Conservation (phyloP, 2,329 filamentous ascomycete genomes). For the Microdochium paspali region DNA sequence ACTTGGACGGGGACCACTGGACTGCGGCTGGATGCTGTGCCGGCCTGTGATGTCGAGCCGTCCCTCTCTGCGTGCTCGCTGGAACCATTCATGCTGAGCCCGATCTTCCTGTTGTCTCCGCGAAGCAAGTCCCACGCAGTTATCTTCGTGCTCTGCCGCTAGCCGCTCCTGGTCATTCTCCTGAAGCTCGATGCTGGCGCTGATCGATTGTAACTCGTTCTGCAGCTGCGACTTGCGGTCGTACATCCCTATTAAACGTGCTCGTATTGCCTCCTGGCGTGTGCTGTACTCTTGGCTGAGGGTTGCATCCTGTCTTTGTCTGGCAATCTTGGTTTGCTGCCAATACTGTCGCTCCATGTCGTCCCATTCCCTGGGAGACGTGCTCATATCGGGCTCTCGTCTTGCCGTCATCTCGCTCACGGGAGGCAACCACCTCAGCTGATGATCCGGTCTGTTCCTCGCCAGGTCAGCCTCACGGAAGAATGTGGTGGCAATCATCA, state of each 20-base stretch:
- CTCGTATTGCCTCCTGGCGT: conserved; percentile 11
- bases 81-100: conserved; percentile 10
- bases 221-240: conserved; percentile 12
- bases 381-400: background rate
- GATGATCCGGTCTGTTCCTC: background rate
- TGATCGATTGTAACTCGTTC: conserved; percentile 10
- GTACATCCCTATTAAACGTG: conserved; percentile 11
- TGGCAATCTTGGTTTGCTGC: conserved; percentile 9
- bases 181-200: conserved; percentile 10
- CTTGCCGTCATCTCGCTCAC: background rate
- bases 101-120: conserved; percentile 14
- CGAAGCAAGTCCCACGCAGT: conserved; percentile 3
- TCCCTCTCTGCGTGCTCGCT: conserved; percentile 8
- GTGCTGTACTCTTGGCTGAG: conserved; percentile 9
- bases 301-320: conserved; percentile 14
- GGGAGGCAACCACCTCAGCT: background rate
- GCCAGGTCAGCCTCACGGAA: background rate
- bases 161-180: conserved; percentile 15
- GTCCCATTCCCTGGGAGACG: conserved; percentile 9
- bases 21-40: conserved; percentile 7
- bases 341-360: conserved; percentile 13
- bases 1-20: conserved; percentile 4
- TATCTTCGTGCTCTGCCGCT: conserved; percentile 11
- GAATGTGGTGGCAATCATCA: background rate
- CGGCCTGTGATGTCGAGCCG: conserved; percentile 5